Evolutionary conservation across 345 rosid genomes (phyloP), one percentile per base, ranked within the genome.

Genomic region (Euphorbia lathyris): DNA sequence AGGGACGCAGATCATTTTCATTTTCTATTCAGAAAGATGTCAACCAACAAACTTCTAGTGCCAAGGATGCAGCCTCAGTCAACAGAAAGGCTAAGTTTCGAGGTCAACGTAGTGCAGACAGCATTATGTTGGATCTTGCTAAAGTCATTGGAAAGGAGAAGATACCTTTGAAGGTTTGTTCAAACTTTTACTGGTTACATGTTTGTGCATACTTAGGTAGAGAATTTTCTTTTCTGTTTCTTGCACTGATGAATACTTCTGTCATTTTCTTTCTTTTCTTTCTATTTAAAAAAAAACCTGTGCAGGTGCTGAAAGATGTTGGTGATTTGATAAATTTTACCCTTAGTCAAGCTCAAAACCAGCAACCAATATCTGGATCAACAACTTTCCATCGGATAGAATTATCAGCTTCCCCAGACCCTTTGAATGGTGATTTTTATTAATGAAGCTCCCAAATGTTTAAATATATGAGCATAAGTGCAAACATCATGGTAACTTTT

Each of bases 321-420:
- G 83, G 97, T 62, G 89, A 94, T 70, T 79, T 94, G 69, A 82
- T 94, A 84, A 88, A 80, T 80, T 85, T 87, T 76, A 82, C 95
- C 47, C 87, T 91, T 69, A 85, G 79, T 81, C 93, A 86, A 73
- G 84, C 88, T 77, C 95, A 82, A 76, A 85, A 72, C 72, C 87
- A 72, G 76, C 87, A 86, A 78, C 88, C 86, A 72, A 78, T 94
- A 68, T 87, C 91, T 53, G 90, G 91, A 62, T 86, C 93, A 76
- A 94, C 98, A 0, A 88, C 83, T 70, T 94, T 94, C 78, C 83
- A 80, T 78, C 95, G 92, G 73, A 90, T 94, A 75, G 96, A 91
- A 70, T 75, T 72, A 58, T 79, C 87, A 60, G 59, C 86, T 50
- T 80, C 91, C 9, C 81, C 74, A 27, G 98, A 94, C 79, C 96